Evolutionary conservation across 768 basidiomycete genomes (phyloP), one percentile per base, ranked within the genome.

Genomic region (Mycena leptocephala): DNA sequence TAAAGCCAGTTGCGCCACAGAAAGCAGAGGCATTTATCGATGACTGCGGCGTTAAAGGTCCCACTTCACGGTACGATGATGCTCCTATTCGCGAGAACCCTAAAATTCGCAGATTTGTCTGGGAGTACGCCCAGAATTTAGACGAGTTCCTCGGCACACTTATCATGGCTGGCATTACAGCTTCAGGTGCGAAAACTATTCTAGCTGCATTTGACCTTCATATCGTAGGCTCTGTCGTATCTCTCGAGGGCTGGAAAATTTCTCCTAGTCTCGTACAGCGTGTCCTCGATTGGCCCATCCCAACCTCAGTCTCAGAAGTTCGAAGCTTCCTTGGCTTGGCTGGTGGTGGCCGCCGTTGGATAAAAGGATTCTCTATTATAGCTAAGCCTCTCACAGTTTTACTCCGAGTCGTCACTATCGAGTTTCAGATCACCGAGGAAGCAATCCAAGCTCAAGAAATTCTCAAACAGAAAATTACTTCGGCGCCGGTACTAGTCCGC

Each of bases 171-270:
- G 84, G 86, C 0, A 75, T 83, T 0, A 87, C 86, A 0, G 81
- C 82, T 0, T 86, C 86, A 1, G 86, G 84, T 8, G 66, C 70
- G 33, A 87, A 87, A 64, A 43, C 83, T 0, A 58, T 81, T 5
- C 69, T 83, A 0, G 82, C 81, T 0, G 78, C 79, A 0, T 79
- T 80, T 0, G 14, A 66, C 0, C 72, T 85, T 0, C 43, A 76
- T 2, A 83, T 87, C 26, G 84, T 86, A 2, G 85, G 86, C 0
- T 65, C 83, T 0, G 59, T 80, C 0, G 83, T 83, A 0, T 82
- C 80, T 0, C 33, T 55, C 5, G 80, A 86, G n/a, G 86, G 86
- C 0, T 83, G 83, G 80, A 78, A 79, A 13, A 74, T 86, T 0
- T 74, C 80, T 1, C 80, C 81, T 28, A 78, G 79, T 0, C 72